Evolutionary conservation across 495 filamentous ascomycete genomes (phyloP).

Genomic region (Penicillium taxi): DNA sequence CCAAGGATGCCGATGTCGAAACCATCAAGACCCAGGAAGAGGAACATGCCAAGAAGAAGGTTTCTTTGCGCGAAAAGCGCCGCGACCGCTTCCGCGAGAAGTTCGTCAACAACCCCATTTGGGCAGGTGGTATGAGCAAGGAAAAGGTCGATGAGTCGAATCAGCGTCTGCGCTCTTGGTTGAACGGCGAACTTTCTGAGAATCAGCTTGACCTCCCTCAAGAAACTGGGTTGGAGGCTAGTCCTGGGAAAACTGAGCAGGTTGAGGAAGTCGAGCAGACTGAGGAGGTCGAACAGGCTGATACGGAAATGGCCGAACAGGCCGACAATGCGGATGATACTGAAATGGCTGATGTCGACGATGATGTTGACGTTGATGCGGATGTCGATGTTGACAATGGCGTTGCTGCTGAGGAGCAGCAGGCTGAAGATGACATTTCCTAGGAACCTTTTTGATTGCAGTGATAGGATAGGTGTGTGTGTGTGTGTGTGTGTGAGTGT

Average conservation of each 20-base stretch:
- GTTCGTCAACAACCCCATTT: slow-evolving; percentile 64
- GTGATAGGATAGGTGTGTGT: too few species aligned
- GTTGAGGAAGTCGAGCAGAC: slow-evolving; percentile 4
- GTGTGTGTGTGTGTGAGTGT: too few species aligned
- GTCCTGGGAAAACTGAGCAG: slow-evolving; percentile 1
- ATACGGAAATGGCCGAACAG: slow-evolving; percentile 38
- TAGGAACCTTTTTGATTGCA: too few species aligned
- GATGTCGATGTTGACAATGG: too few species aligned
- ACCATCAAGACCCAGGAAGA: slow-evolving; percentile 28
- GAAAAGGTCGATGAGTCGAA: slow-evolving; percentile 66
- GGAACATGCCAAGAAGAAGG: slow-evolving; percentile 35
- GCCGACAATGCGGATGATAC: slow-evolving; percentile 24
- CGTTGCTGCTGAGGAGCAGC: too few species aligned
- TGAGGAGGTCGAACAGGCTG: slow-evolving; percentile 10
- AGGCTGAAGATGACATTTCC: too few species aligned
- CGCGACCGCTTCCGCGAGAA: slow-evolving; percentile 60
- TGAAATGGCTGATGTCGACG: slow-evolving; percentile 33
- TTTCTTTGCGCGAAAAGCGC: slow-evolving; percentile 47
- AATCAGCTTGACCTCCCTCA: slow-evolving; percentile 14
- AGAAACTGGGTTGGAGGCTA: slow-evolving; percentile 3
- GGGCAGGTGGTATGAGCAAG: slow-evolving; percentile 64
- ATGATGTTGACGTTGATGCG: not conserved
- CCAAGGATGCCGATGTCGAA: slow-evolving; percentile 18
- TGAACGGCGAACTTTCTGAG: slow-evolving; percentile 26
- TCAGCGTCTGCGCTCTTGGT: slow-evolving; percentile 47